phyloP scores from a whole-genome alignment of 306 rosid genomes.

The Dryas alaskensis region DNA sequence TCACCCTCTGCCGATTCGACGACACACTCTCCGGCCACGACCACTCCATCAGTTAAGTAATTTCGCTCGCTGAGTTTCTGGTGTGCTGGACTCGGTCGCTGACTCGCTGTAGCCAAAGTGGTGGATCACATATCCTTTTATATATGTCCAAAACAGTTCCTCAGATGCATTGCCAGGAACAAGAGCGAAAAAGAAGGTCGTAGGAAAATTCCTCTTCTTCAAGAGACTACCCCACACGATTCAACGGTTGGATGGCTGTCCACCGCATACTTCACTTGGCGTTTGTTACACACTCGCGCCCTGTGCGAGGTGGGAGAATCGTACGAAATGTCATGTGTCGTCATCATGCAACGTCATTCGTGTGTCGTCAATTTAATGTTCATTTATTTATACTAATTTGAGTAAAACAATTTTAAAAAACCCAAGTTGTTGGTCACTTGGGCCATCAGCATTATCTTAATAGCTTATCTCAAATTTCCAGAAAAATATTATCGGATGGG shows the following conservation, averaged over 20 bases:
- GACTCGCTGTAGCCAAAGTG: background rate
- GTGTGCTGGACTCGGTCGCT: too few relatives aligned
- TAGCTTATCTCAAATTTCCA: background rate
- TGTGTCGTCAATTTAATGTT: background rate
- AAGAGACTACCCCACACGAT: background rate
- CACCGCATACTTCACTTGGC: background rate
- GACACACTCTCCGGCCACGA: background rate
- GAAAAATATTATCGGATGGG: background rate
- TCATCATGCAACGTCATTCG: background rate
- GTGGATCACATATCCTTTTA: background rate
- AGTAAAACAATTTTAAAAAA: background rate
- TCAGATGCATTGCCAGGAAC: background rate
- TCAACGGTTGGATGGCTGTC: background rate
- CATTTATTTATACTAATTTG: background rate
- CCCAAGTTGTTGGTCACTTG: background rate
- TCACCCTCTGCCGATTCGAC: constrained; percentile 15
- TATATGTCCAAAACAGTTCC: background rate
- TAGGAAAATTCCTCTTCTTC: background rate
- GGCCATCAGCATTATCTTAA: background rate
- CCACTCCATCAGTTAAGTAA: background rate
- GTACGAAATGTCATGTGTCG: background rate
- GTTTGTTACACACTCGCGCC: too few relatives aligned
- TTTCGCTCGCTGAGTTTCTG: background rate
- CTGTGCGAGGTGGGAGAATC: too few relatives aligned
- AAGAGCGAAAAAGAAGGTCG: background rate